phyloP scores from a whole-genome alignment of 1,284 basidiomycete genomes.

The Apiotrichum sp. region DNA sequence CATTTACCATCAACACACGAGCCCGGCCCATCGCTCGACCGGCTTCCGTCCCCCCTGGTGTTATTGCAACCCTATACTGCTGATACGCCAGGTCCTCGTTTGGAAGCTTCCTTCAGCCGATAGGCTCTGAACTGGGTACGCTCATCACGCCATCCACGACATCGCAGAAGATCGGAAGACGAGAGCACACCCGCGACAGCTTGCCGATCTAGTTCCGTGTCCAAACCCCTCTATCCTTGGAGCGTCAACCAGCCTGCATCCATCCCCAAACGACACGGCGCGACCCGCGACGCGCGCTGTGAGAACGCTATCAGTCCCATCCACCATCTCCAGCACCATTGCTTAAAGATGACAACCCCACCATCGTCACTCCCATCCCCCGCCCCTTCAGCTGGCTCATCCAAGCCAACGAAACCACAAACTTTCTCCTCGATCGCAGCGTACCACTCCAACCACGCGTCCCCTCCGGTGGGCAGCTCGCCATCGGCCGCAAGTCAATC shows the following conservation, averaged over 20 bases:
- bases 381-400: constrained; percentile 30
- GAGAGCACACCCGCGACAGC: too few species aligned
- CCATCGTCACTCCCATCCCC: constrained; percentile 34
- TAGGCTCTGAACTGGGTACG: too few species aligned
- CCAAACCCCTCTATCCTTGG: too few species aligned
- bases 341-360: constrained; percentile 29
- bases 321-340: not conserved
- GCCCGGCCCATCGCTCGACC: too few species aligned
- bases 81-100: too few species aligned
- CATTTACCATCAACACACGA: too few species aligned
- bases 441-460: constrained; percentile 6
- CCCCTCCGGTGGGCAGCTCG: constrained; percentile 19
- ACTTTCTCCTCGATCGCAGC: constrained; percentile 24
- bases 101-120: too few species aligned
- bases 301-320: not conserved
- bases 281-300: not conserved
- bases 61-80: too few species aligned
- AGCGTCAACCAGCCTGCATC: not conserved
- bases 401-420: constrained; percentile 15
- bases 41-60: too few species aligned
- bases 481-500: constrained; percentile 12
- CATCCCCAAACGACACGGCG: not conserved
- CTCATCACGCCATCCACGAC: too few species aligned
- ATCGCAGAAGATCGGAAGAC: too few species aligned
- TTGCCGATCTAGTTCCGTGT: too few species aligned